Conservation (phyloP, 2,329 filamentous ascomycete species). For the Capronia coronata region DNA sequence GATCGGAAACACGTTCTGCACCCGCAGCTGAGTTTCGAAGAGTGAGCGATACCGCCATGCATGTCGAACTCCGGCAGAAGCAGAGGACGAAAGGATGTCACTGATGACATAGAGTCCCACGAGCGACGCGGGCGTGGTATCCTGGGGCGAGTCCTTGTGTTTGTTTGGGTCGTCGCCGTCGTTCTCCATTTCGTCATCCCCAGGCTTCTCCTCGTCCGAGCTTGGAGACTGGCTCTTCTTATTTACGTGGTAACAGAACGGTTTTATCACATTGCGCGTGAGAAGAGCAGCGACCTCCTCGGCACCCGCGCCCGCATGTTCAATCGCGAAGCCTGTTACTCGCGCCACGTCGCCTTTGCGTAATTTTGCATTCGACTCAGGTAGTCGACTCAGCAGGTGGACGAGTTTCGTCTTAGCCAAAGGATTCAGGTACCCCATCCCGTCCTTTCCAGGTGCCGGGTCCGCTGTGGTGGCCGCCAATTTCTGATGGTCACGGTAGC, state of each 20-base stretch:
- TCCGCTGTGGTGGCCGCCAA: constrained; percentile 26
- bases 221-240: constrained; percentile 30
- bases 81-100: constrained; percentile 73
- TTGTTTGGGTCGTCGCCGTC: not conserved
- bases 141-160: constrained; percentile 33
- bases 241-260: constrained; percentile 59
- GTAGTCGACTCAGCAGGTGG: constrained; percentile 75
- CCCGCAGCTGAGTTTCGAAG: constrained; percentile 65
- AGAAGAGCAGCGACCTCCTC: constrained; percentile 90
- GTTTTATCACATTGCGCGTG: constrained; percentile 70
- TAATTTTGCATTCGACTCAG: constrained; percentile 65
- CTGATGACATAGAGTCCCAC: constrained; percentile 74
- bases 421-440: constrained; percentile 67
- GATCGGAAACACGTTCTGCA: constrained; percentile 64
- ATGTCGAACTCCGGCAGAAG: constrained; percentile 69
- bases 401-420: constrained; percentile 77
- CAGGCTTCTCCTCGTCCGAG: constrained; percentile 27
- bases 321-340: constrained; percentile 80
- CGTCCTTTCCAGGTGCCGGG: constrained; percentile 33
- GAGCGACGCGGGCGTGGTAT: constrained; percentile 62
- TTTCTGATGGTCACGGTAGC: constrained; percentile 34
- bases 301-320: constrained; percentile 74
- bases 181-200: constrained; percentile 27
- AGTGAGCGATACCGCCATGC: constrained; percentile 81
- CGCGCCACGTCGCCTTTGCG: constrained; percentile 80